These are phyloP conservation scores for Saccharum spontaneum DNA, from an alignment of 176 grass and related monocot species.

Conservation along the genomic window DNA sequence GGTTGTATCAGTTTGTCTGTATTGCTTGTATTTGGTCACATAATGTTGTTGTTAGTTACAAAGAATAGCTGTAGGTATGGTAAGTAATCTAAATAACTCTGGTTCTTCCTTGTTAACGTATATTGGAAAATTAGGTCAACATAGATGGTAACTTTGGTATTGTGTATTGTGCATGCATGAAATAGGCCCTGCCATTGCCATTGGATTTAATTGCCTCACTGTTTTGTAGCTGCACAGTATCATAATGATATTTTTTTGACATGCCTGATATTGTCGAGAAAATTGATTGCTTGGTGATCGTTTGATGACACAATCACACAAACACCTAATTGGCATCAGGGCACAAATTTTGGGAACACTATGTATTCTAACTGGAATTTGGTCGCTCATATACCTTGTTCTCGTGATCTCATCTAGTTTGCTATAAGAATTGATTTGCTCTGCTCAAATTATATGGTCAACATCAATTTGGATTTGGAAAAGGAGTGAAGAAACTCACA, in stretches of 20 bases:
- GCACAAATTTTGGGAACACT: neutral
- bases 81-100: neutral
- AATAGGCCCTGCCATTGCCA: neutral
- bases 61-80: neutral
- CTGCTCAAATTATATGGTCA: neutral
- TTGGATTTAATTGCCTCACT: neutral
- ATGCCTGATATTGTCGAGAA: slow-evolving; percentile 8
- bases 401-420: neutral
- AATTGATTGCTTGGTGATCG: neutral
- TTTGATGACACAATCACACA: neutral
- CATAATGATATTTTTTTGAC: neutral
- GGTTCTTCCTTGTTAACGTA: neutral
- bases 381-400: neutral
- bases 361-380: neutral
- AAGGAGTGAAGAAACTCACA: neutral
- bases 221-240: neutral
- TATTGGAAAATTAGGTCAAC: neutral
- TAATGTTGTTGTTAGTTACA: neutral
- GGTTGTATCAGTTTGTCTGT: neutral
- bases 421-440: neutral
- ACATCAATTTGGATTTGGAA: neutral
- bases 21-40: neutral
- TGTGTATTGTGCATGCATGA: neutral
- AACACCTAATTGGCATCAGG: neutral
- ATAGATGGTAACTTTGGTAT: neutral